These are phyloP conservation scores for Echinochloa phyllopogon DNA, from an alignment of 176 grass and related monocot genomes.

Conservation along the genomic window DNA sequence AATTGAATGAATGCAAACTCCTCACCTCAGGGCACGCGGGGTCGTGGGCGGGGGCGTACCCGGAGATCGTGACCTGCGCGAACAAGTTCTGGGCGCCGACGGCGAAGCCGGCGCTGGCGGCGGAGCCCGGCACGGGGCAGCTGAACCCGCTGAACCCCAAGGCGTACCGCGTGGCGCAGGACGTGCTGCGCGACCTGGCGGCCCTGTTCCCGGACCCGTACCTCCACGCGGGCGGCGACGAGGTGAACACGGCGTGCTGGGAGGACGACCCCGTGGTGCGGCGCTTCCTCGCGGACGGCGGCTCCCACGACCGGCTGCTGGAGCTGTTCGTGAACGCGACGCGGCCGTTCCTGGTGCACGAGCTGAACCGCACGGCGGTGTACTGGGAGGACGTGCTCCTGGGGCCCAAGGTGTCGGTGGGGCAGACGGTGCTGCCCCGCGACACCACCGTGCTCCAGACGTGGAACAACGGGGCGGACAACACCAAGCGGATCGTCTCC, in stretches of 20 bases:
- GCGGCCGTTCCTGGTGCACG: conserved; percentile 61
- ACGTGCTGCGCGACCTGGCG: conserved; percentile 71
- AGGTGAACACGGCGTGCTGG: conserved; percentile 97
- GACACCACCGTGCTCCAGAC: conserved; percentile 94
- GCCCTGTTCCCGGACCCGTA: conserved; percentile 71
- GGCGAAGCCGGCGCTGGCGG: conserved; percentile 57
- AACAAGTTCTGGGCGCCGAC: conserved; percentile 83
- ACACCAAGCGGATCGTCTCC: conserved; percentile 84
- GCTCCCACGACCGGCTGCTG: conserved; percentile 71
- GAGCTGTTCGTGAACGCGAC: conserved; percentile 86
- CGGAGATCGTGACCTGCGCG: conserved; percentile 91
- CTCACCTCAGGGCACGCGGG: conserved; percentile 75
- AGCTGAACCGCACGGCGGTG: conserved; percentile 86
- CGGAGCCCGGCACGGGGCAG: conserved; percentile 88
- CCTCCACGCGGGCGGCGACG: conserved; percentile 83
- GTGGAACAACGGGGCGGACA: conserved; percentile 89
- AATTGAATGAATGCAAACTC: background rate
- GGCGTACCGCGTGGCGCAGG: conserved; percentile 77
- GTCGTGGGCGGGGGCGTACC: conserved; percentile 84
- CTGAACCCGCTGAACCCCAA: conserved; percentile 84
- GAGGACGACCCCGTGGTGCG: conserved; percentile 66
- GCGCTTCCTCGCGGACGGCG: conserved; percentile 61
- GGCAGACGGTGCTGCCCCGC: conserved; percentile 52
- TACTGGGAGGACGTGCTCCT: conserved; percentile 98
- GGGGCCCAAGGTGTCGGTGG: conserved; percentile 60